phyloP scores from a whole-genome alignment of 495 filamentous ascomycete species.

The Penicillium canescens region DNA sequence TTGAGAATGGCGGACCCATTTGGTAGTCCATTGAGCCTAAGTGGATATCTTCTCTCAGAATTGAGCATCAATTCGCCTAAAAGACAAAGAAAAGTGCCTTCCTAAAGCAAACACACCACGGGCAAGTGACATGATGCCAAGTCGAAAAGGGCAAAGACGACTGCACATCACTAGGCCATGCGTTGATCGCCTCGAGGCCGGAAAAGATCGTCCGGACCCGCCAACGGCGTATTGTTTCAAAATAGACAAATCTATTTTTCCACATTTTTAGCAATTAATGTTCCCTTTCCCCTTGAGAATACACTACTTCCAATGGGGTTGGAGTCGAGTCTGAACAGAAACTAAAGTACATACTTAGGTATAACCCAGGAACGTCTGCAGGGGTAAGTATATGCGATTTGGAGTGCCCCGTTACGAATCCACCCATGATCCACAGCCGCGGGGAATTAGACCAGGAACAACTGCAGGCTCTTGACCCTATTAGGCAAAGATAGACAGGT shows the following conservation, averaged over 20 bases:
- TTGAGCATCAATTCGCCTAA: not conserved
- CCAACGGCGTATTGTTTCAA: conserved; percentile 13
- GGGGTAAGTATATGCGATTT: conserved; percentile 5
- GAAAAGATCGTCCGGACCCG: conserved; percentile 22
- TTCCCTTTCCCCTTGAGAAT: too few relatives aligned
- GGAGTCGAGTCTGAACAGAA: not conserved
- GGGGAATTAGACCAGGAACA: conserved; percentile 16
- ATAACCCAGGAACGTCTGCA: not conserved
- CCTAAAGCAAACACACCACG: too few relatives aligned
- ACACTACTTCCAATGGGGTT: too few relatives aligned
- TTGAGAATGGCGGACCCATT: not conserved
- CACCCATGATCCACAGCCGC: conserved; percentile 7
- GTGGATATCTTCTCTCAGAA: not conserved
- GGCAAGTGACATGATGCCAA: conserved; percentile 4
- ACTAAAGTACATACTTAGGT: not conserved
- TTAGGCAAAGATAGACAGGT: conserved; percentile 9
- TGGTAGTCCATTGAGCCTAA: not conserved
- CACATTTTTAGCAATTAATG: too few relatives aligned
- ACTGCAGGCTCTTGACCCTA: conserved; percentile 4
- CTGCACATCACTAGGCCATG: conserved; percentile 16
- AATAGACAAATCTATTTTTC: too few relatives aligned
- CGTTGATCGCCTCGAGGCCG: conserved; percentile 12
- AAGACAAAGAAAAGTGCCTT: not conserved
- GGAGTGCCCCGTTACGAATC: conserved; percentile 12
- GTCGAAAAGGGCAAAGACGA: conserved; percentile 7